A percentile compares a stretch with the other conserved stretches of the same genome.
Conservation (phyloP, 2,329 filamentous ascomycete genomes). For the Fusarium newnesense region DNA sequence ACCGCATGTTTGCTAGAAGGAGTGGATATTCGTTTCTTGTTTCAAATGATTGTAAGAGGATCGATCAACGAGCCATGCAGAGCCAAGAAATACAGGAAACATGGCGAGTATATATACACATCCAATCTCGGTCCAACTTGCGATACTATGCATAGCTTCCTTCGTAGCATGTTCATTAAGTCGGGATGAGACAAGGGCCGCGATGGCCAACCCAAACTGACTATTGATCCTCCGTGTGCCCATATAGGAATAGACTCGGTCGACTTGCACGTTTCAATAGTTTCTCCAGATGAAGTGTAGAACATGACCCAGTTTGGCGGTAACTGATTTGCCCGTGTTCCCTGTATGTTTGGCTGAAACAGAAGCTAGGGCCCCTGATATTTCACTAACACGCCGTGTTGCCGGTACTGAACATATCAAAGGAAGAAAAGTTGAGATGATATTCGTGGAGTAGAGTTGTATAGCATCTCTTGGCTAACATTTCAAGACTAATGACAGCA, state of each 20-base stretch:
- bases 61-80: constrained; percentile 35
- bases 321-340: constrained; percentile 9
- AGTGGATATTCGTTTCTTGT: constrained; percentile 17
- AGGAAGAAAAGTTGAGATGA: background rate
- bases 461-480: background rate
- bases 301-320: constrained; percentile 16
- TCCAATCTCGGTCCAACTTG: background rate
- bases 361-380: constrained; percentile 31
- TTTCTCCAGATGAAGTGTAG: constrained; percentile 22
- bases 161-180: constrained; percentile 18
- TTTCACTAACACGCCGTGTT: constrained; percentile 15
- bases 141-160: background rate
- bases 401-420: background rate
- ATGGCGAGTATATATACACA: constrained; percentile 23
- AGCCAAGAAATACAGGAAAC: constrained; percentile 11
- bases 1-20: constrained; percentile 28
- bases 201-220: background rate
- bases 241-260: constrained; percentile 25
- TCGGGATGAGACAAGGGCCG: constrained; percentile 25
- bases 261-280: constrained; percentile 16
- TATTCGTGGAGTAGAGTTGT: background rate
- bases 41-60: constrained; percentile 24
- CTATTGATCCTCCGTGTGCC: constrained; percentile 26
- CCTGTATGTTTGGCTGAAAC: constrained; percentile 29
- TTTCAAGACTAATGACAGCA: background rate